Evolutionary conservation across 1,139 yeast species (phyloP).

Genomic region (Meyerozyma guilliermondii): DNA sequence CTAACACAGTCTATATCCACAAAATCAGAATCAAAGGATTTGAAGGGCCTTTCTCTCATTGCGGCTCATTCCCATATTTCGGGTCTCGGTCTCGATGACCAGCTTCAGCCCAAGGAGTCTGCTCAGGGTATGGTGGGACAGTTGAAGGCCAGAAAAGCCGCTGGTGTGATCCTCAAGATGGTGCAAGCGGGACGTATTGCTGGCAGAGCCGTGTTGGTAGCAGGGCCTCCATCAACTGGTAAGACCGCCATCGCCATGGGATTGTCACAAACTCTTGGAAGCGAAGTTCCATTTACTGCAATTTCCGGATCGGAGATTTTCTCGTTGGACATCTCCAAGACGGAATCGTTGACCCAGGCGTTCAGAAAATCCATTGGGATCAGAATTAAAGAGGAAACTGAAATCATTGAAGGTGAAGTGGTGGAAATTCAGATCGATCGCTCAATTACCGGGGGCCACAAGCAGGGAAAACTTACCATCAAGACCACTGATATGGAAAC

Average conservation of each 20-base stretch:
- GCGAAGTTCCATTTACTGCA: slow-evolving; percentile 93
- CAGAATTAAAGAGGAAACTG: slow-evolving; percentile 93
- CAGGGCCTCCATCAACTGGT: slow-evolving; percentile 99
- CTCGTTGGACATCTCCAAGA: slow-evolving; percentile 86
- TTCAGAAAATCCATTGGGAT: slow-evolving; percentile 95
- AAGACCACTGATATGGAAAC: slow-evolving; percentile 99
- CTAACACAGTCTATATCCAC: slow-evolving; percentile 24
- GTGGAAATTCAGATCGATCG: slow-evolving; percentile 97
- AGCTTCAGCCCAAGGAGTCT: slow-evolving; percentile 71
- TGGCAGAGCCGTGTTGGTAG: slow-evolving; percentile 91
- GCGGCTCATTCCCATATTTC: slow-evolving; percentile 97
- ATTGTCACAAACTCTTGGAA: slow-evolving; percentile 79
- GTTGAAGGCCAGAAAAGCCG: slow-evolving; percentile 88
- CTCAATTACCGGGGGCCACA: slow-evolving; percentile 94
- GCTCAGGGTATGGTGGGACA: slow-evolving; percentile 99
- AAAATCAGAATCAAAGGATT: slow-evolving; percentile 36
- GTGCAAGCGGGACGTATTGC: slow-evolving; percentile 92
- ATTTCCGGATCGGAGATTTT: slow-evolving; percentile 92
- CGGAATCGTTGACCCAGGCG: slow-evolving; percentile 94
- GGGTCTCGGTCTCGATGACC: slow-evolving; percentile 91
- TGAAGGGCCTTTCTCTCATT: slow-evolving; percentile 62
- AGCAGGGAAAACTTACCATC: slow-evolving; percentile 95
- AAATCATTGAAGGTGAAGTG: slow-evolving; percentile 96
- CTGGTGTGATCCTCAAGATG: slow-evolving; percentile 90
- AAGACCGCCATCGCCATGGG: slow-evolving; percentile 99